These are phyloP conservation scores for Waltergamsia citrina DNA, from an alignment of 2,329 filamentous ascomycete genomes.

Conservation along the genomic window DNA sequence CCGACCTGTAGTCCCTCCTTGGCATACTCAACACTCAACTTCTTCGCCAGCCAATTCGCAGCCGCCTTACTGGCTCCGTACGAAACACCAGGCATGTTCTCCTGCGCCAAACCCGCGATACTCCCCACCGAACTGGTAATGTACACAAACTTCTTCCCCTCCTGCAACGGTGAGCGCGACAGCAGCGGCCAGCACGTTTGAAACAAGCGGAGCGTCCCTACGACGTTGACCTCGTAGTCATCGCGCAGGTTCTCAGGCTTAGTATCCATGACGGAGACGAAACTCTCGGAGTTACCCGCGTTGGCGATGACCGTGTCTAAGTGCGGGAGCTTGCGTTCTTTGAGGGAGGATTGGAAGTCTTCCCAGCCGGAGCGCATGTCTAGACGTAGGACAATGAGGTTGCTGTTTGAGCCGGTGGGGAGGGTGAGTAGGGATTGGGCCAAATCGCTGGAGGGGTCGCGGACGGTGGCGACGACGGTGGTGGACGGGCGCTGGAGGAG, in stretches of 20 bases:
- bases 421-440: constrained; percentile 22
- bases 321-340: constrained; percentile 16
- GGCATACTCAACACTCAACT: constrained; percentile 18
- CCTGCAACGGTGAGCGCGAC: constrained; percentile 12
- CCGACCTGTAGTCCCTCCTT: constrained; percentile 21
- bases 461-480: constrained; percentile 30
- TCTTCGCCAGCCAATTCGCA: constrained; percentile 18
- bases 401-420: constrained; percentile 20
- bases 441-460: constrained; percentile 16
- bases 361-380: too few relatives aligned
- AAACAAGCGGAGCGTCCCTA: constrained; percentile 30
- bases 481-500: constrained; percentile 8
- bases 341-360: too few relatives aligned
- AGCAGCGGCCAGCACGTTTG: constrained; percentile 32
- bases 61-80: constrained; percentile 35
- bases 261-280: constrained; percentile 3
- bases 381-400: constrained; percentile 25
- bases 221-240: constrained; percentile 12
- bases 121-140: constrained; percentile 8
- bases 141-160: constrained; percentile 7
- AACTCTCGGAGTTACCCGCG: constrained; percentile 19
- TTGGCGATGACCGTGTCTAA: constrained; percentile 46
- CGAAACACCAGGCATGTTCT: constrained; percentile 19
- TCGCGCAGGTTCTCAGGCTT: constrained; percentile 2
- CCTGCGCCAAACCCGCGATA: constrained; percentile 7